Conservation (phyloP, 2,329 filamentous ascomycete genomes). For the Tolypocladium nubicola region DNA sequence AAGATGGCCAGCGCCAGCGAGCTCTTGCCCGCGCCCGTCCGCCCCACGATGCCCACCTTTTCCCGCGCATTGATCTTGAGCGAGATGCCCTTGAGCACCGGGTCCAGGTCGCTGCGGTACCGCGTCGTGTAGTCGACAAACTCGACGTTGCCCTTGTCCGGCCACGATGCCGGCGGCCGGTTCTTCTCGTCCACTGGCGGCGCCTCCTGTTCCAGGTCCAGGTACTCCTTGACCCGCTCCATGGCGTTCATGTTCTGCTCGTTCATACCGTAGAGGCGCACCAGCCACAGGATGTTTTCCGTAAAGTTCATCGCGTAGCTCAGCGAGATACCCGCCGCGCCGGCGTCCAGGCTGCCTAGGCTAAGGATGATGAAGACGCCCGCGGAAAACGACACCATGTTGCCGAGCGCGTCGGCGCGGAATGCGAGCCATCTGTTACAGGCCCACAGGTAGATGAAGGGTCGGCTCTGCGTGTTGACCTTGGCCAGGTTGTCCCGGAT, state of each 20-base stretch:
- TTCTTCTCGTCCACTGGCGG: constrained; percentile 65
- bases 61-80: constrained; percentile 81
- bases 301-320: constrained; percentile 96
- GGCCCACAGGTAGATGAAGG: constrained; percentile 94
- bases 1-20: constrained; percentile 89
- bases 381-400: constrained; percentile 86
- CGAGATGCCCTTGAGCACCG: constrained; percentile 70
- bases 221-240: constrained; percentile 93
- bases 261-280: constrained; percentile 85
- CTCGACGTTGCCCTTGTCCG: constrained; percentile 72
- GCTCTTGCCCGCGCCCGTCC: constrained; percentile 93
- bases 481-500: constrained; percentile 80
- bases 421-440: constrained; percentile 95
- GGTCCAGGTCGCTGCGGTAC: constrained; percentile 79
- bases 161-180: constrained; percentile 73
- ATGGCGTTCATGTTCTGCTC: constrained; percentile 99
- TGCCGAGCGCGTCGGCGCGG: constrained; percentile 81
- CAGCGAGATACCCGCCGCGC: constrained; percentile 84
- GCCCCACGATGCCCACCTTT: constrained; percentile 92
- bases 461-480: constrained; percentile 84
- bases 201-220: constrained; percentile 93
- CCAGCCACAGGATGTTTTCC: constrained; percentile 93
- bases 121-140: constrained; percentile 84
- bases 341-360: constrained; percentile 74
- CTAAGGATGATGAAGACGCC: constrained; percentile 83